Conservation (phyloP, 1,284 basidiomycete genomes). For the Trametes polyzona region DNA sequence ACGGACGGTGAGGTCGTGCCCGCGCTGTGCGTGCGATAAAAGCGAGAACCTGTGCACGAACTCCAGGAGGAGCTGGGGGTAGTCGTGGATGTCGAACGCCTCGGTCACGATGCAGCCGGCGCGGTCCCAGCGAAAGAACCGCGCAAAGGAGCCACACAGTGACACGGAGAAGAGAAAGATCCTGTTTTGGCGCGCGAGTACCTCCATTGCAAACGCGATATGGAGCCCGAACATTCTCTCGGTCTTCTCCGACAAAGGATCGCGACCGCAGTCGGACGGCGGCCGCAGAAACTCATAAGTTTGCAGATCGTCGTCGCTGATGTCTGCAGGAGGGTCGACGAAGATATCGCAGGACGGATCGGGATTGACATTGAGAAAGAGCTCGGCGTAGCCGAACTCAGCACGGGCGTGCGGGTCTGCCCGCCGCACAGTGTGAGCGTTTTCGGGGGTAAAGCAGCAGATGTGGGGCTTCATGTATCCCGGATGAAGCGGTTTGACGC, state of each 20-base stretch:
- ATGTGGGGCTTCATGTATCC: constrained; percentile 7
- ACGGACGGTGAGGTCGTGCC: constrained; percentile 3
- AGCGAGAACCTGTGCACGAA: constrained; percentile 12
- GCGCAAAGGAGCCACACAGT: neutral
- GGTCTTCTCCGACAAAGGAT: neutral
- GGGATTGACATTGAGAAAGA: constrained; percentile 10
- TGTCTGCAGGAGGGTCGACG: neutral
- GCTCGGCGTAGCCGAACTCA: constrained; percentile 10
- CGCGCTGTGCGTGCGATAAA: neutral
- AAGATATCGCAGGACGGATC: constrained; percentile 9
- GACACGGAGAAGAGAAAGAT: constrained; percentile 5
- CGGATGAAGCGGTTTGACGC: neutral
- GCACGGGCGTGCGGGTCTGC: neutral
- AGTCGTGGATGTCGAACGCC: constrained; percentile 12
- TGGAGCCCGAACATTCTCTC: constrained; percentile 3
- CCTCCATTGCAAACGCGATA: constrained; percentile 7
- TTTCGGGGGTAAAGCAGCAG: constrained; percentile 4
- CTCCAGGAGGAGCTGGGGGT: neutral
- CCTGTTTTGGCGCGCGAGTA: constrained; percentile 11
- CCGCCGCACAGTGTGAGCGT: neutral
- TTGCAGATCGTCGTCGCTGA: neutral
- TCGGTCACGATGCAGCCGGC: constrained; percentile 14
- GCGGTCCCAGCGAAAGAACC: constrained; percentile 17
- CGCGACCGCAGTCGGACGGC: neutral
- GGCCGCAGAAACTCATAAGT: neutral